A percentile compares a stretch with the other conserved stretches of the same genome.
These are phyloP conservation scores for Pelargonium nanum DNA, from an alignment of 345 rosid species.

Conservation along the genomic window DNA sequence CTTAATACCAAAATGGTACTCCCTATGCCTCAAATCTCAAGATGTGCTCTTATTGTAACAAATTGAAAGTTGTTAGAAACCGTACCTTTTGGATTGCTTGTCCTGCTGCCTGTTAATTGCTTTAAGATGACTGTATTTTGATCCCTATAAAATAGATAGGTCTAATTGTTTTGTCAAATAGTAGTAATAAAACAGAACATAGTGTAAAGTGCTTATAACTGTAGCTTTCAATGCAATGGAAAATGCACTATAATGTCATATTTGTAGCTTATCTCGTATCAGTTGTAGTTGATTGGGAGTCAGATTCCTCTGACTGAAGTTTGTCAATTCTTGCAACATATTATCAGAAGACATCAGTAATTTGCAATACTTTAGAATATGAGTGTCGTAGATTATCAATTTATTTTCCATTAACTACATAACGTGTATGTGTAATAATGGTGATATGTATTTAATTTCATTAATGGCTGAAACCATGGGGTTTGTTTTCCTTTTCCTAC, in stretches of 20 bases:
- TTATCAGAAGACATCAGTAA: background rate
- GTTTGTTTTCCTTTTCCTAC: conserved; percentile 16
- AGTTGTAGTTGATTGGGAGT: background rate
- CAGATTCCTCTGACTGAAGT: background rate
- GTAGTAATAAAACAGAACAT: no score
- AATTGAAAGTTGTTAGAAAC: no score
- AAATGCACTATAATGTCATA: background rate
- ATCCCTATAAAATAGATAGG: no score
- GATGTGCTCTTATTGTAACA: background rate
- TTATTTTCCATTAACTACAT: background rate
- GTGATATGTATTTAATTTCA: no score
- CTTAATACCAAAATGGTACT: background rate
- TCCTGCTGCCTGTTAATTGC: no score
- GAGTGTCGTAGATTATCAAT: background rate
- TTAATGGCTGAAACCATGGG: background rate
- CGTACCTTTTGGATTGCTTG: no score
- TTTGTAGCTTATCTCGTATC: background rate
- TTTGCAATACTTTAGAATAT: background rate
- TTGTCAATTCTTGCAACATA: background rate
- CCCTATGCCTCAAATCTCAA: background rate
- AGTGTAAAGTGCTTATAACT: no score
- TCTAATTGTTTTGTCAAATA: no score
- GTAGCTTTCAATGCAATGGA: no score
- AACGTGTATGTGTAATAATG: background rate
- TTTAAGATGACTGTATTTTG: background rate